phyloP scores from a whole-genome alignment of 495 filamentous ascomycete genomes.

The Penicillium fimorum region DNA sequence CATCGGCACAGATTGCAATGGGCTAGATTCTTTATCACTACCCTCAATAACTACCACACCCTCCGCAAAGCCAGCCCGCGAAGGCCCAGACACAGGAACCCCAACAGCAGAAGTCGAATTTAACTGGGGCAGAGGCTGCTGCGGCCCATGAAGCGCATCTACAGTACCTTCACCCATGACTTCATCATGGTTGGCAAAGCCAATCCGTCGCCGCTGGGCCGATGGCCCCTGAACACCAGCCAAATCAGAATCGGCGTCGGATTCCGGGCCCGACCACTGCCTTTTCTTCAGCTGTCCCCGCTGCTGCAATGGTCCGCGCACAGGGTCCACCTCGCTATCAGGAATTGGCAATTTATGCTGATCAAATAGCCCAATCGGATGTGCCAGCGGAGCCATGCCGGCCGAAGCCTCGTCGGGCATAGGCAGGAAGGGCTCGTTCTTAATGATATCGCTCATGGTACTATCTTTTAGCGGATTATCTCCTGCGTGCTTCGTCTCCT shows the following conservation, averaged over 20 bases:
- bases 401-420: conserved; percentile 45
- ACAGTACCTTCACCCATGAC: neutral
- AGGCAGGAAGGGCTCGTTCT: conserved; percentile 63
- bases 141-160: neutral
- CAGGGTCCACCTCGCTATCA: conserved; percentile 22
- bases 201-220: conserved; percentile 16
- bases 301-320: neutral
- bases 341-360: conserved; percentile 41
- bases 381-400: conserved; percentile 24
- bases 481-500: conserved; percentile 68
- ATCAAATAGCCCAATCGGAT: conserved; percentile 40
- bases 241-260: conserved; percentile 16
- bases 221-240: neutral
- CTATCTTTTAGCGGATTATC: conserved; percentile 69
- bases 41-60: conserved; percentile 2
- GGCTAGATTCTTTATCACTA: neutral
- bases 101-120: neutral
- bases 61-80: neutral
- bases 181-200: conserved; percentile 10
- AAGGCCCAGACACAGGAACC: neutral
- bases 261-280: neutral
- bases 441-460: conserved; percentile 75
- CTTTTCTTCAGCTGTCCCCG: neutral
- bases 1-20: neutral
- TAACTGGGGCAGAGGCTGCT: neutral